These are phyloP conservation scores for Phytophthora macrochlamydospora DNA, from an alignment of 352 stramenopile genomes.

Conservation along the genomic window DNA sequence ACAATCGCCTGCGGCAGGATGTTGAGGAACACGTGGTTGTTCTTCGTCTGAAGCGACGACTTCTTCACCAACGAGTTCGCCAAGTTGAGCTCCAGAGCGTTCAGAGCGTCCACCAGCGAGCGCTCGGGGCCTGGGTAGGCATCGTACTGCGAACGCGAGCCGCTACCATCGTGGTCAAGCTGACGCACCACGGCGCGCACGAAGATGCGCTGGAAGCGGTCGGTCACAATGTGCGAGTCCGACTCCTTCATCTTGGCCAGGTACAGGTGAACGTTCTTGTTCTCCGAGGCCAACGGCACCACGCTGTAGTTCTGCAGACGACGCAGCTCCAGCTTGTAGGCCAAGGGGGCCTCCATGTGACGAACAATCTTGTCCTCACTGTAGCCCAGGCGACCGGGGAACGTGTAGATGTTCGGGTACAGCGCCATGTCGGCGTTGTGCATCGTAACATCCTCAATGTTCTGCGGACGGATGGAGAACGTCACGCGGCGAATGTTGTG, in stretches of 20 bases:
- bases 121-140: constrained; percentile 94
- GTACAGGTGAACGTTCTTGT: constrained; percentile 99
- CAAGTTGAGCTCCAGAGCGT: constrained; percentile 96
- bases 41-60: constrained; percentile 77
- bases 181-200: constrained; percentile 95
- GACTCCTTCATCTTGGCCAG: constrained; percentile 92
- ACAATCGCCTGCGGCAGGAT: constrained; percentile 95
- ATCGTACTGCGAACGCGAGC: constrained; percentile 87
- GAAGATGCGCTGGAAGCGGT: constrained; percentile 95
- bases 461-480: constrained; percentile 80
- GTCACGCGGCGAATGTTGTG: constrained; percentile 91
- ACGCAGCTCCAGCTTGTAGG: constrained; percentile 98
- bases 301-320: constrained; percentile 98
- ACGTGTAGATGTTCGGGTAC: constrained; percentile 91
- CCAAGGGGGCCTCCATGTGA: constrained; percentile 97
- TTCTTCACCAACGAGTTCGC: constrained; percentile 91
- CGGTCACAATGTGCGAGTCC: constrained; percentile 80
- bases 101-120: constrained; percentile 98
- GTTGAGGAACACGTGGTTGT: constrained; percentile 99
- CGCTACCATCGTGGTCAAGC: constrained; percentile 79
- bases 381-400: constrained; percentile 90
- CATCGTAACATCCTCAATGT: constrained; percentile 35
- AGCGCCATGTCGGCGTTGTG: constrained; percentile 65
- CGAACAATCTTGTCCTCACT: constrained; percentile 98
- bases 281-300: constrained; percentile 88